Percentiles rank a stretch among this genome's conserved stretches.
phyloP scores from a whole-genome alignment of 192 early-diverging fungal genomes.

The Coemansia sp. region DNA sequence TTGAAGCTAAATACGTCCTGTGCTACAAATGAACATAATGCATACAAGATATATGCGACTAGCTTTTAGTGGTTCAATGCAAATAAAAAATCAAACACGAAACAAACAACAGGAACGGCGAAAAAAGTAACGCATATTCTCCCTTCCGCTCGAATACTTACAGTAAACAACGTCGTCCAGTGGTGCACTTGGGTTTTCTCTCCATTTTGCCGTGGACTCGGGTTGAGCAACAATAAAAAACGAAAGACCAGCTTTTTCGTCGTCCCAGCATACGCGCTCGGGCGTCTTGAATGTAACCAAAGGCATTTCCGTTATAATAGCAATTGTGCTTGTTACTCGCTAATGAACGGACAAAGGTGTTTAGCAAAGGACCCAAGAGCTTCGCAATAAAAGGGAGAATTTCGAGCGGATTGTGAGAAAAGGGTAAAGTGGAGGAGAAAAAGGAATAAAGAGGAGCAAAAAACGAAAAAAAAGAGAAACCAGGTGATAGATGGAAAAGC shows the following conservation, averaged over 20 bases:
- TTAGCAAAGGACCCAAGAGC: background rate
- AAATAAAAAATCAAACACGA: background rate
- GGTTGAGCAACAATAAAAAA: constrained; percentile 46
- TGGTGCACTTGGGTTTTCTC: constrained; percentile 33
- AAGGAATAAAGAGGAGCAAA: constrained; percentile 1
- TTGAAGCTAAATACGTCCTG: constrained; percentile 45
- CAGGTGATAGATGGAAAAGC: background rate
- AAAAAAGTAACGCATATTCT: background rate
- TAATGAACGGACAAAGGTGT: background rate
- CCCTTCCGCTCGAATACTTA: constrained; percentile 20
- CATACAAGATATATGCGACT: background rate
- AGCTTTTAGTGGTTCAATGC: background rate
- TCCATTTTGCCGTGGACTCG: constrained; percentile 44
- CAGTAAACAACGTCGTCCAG: constrained; percentile 52
- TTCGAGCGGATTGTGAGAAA: background rate
- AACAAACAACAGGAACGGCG: background rate
- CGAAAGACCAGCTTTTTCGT: constrained; percentile 34
- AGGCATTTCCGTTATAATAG: constrained; percentile 21
- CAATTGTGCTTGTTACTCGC: background rate
- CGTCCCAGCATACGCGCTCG: constrained; percentile 53
- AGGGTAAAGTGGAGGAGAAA: background rate
- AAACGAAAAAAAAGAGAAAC: constrained; percentile 4
- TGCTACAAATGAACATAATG: constrained; percentile 19
- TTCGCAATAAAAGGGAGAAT: background rate
- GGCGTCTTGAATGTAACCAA: constrained; percentile 48